A percentile compares a stretch with the other conserved stretches of the same genome.
Conservation (phyloP, 306 rosid species). For the Nissolia schottii region DNA sequence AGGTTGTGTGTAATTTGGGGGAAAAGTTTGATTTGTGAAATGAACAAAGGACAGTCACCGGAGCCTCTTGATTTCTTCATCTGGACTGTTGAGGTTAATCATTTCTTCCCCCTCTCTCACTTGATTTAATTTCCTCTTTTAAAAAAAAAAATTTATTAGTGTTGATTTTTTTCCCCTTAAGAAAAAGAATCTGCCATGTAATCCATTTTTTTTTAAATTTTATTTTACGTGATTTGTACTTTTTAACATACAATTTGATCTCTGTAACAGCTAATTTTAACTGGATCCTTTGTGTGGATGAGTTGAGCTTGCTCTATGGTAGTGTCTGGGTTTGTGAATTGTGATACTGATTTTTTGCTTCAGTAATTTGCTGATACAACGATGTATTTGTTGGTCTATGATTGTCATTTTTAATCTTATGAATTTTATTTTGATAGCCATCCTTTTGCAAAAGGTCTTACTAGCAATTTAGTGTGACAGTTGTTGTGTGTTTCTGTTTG, state of each 20-base stretch:
- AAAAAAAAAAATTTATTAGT: background rate
- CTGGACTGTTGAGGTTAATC: conserved; percentile 95
- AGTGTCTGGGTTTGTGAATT: background rate
- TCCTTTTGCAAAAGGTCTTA: background rate
- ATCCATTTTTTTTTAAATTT: background rate
- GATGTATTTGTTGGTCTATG: background rate
- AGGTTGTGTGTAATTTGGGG: conserved; percentile 45
- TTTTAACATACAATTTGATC: conserved; percentile 18
- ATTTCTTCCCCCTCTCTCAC: background rate
- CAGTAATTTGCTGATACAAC: background rate
- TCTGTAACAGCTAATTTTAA: background rate
- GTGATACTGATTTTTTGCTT: background rate
- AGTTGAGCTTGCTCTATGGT: background rate
- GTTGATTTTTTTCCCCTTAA: too few species aligned
- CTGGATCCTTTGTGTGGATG: background rate
- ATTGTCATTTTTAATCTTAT: background rate
- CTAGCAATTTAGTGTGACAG: background rate
- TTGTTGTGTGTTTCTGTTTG: conserved; percentile 1
- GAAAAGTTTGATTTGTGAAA: conserved; percentile 55
- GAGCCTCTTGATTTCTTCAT: conserved; percentile 99
- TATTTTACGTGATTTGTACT: conserved; percentile 29
- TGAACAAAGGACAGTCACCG: conserved; percentile 81
- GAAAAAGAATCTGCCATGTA: background rate
- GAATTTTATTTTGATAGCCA: background rate
- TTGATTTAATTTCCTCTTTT: background rate